Conservation (phyloP, 805 yeast species). For the Ogataea wickerhamii region DNA sequence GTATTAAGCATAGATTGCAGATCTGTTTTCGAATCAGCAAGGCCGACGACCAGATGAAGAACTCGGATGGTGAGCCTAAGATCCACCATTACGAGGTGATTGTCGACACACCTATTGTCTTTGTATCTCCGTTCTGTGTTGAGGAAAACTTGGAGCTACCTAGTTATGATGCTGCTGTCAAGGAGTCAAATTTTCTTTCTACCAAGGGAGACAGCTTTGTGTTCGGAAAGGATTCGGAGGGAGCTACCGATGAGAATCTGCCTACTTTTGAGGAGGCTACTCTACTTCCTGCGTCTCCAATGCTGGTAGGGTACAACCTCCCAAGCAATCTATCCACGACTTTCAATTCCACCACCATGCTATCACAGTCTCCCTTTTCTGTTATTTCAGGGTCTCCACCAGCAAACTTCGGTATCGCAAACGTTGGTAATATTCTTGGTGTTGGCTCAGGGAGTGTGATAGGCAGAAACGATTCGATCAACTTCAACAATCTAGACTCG, state of each 20-base stretch:
- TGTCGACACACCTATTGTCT: constrained; percentile 69
- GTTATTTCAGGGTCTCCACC: constrained; percentile 24
- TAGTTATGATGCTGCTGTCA: constrained; percentile 35
- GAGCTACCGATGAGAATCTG: constrained; percentile 27
- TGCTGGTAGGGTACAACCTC: constrained; percentile 34
- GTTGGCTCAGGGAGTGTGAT: constrained; percentile 1
- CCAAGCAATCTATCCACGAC: constrained; percentile 32
- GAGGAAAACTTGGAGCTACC: constrained; percentile 36
- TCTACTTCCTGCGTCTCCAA: constrained; percentile 46
- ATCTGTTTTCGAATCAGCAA: constrained; percentile 65
- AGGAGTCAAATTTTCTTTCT: constrained; percentile 16
- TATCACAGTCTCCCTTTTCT: constrained; percentile 39
- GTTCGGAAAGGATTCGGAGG: constrained; percentile 10
- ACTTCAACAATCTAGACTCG: constrained; percentile 24
- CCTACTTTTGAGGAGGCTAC: constrained; percentile 69
- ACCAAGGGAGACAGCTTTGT: constrained; percentile 6
- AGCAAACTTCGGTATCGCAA: constrained; percentile 15
- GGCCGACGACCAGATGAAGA: constrained; percentile 43
- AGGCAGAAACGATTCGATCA: constrained; percentile 14
- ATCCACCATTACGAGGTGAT: constrained; percentile 77
- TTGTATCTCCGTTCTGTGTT: constrained; percentile 41
- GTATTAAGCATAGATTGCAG: constrained; percentile 65
- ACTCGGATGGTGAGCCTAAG: constrained; percentile 34
- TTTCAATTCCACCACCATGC: constrained; percentile 24
- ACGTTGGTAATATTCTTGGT: constrained; percentile 4